Base-by-base conservation (phyloP, 208 protist genomes). In the Crithidia brevicula region DNA sequence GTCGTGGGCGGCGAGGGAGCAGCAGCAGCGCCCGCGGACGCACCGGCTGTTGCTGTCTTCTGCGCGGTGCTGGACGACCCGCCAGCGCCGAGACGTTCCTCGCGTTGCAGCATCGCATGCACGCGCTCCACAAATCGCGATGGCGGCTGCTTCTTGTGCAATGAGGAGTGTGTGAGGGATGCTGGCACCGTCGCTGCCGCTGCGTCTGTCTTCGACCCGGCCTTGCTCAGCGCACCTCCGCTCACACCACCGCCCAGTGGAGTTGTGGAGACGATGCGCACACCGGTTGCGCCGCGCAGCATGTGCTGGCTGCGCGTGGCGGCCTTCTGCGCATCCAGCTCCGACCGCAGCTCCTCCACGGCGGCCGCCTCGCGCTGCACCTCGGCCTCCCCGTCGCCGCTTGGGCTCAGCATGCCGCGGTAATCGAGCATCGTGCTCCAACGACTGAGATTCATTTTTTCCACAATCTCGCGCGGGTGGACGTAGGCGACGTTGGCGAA, bases 351-450 rank as follows among this genome's bases (percentile, higher is more conserved):
- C 53, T 45, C 38, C 28, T 57, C 57, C 9, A 79, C 54, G 6
- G 66, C 64, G 0, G 52, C 62, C 18, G 38, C 33, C 63, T 76
- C 78, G 27, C 59, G 50, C 49, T 34, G 51, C 36, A 67, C 23
- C 58, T 52, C 43, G 4, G 49, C 57, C 22, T 42, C 51, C 6
- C 49, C 33, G 47, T 65, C 50, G 3, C 36, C 22, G 20, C 56
- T 23, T 30, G 31, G n/a, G 70, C 66, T 56, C 42, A 76, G 18
- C 52, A 69, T 34, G 25, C 42, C 60, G 67, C 69, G 79, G 66
- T 92, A 97, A 66, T 92, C 78, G 1, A 94, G 75, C 45, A 95
- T 83, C n/a, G 80, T 92, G 52, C 62, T 80, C 83, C 86, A 92
- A 25, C 92, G 89, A 47, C 84, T 89, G 9, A 92, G 59, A 70